Base-by-base conservation (phyloP, 306 rosid genomes). In the Cicer cuneatum region DNA sequence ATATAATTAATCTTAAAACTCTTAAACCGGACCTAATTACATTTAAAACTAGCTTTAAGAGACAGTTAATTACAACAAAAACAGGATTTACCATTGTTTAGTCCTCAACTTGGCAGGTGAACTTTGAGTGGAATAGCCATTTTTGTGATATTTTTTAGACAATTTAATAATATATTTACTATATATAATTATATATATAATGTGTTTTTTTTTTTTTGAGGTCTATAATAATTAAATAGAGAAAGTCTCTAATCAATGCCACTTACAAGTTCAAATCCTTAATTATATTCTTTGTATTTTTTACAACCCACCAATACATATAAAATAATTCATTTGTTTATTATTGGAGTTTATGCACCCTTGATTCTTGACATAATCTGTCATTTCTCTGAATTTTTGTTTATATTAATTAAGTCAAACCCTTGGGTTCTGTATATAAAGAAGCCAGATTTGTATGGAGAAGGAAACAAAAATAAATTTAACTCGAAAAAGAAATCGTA, bases 351-450 rank as follows among this genome's bases (percentile, higher is more conserved):
- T 48, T 59, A 8, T 16, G 48, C 21, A 38, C 43, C 3, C 33
- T 24, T 24, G 33, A 24, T 24, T 49, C 47, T 54, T 74, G 85
- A 77, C 82, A 75, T 61, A 72, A 53, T 14, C 57, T 51, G 57
- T 15, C 74, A 58, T 41, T 16, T 24, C 69, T 67, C 21, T 69
- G 66, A 79, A 60, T 73, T 35, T 46, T 42, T n/a, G 65, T 18
- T 59, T 76, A 38, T 19, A 46, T 57, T 7, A 37, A 53, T 39
- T 13, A 51, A 65, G 72, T 77, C 68, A 52, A 51, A 83, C 82
- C 77, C 85, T 71, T 19, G 57, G 68, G 49, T 67, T 42, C 35
- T 8, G 24, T 69, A 45, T 47, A 68, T 77, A 63, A 76, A 47
- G 70, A 76, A 70, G 66, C 81, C 72, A 47, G 70, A 49, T 45